Base-by-base conservation (phyloP, 352 stramenopile genomes). In the Hyaloperonospora brassicae region DNA sequence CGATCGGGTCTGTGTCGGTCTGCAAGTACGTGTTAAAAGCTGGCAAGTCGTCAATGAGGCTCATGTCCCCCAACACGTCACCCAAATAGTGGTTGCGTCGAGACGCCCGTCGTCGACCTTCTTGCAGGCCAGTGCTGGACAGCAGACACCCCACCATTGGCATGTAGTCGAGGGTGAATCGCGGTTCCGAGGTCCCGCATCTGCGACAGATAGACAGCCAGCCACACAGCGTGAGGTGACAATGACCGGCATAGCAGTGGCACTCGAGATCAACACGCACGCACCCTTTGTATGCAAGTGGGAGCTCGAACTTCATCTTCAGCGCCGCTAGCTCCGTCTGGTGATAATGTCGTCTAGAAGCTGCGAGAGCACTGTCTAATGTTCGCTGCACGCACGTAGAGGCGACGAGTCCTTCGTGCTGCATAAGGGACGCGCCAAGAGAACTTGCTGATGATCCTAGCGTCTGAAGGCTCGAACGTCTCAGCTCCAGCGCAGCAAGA, bases 61-160 rank as follows among this genome's bases (percentile, higher is more conserved):
- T 53, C 72, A 89, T 83, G 64, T 93, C 82, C 7, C 68, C 50
- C 40, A 93, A 62, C 56, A 93, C 69, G 25, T 85, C 78, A 47
- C 74, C 60, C 51, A 93, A 71, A 66, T 93, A 89, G 52, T 89
- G 76, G 54, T 86, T 82, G 40, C 82, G 79, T 31, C 82, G 64
- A 11, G 77, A 89, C 45, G 73, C 51, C 27, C 79, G 77, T 43
- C 81, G 79, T 4, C 79, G 70, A 41, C 71, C 73, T 67, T 83
- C 71, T 55, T 87, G 71, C 41, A 75, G 53, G 4, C 63, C 68
- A 4, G 70, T 70, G 44, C 65, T 85, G 42, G 63, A 70, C 8
- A 77, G 43, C 47, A 92, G 62, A 24, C 68, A 70, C 41, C 70
- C 66, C 39, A 92, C 51, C 72, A 88, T 77, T 11, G 81, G 79